Conservation (phyloP, 2,329 filamentous ascomycete species). For the Aureobasidium vineae region DNA sequence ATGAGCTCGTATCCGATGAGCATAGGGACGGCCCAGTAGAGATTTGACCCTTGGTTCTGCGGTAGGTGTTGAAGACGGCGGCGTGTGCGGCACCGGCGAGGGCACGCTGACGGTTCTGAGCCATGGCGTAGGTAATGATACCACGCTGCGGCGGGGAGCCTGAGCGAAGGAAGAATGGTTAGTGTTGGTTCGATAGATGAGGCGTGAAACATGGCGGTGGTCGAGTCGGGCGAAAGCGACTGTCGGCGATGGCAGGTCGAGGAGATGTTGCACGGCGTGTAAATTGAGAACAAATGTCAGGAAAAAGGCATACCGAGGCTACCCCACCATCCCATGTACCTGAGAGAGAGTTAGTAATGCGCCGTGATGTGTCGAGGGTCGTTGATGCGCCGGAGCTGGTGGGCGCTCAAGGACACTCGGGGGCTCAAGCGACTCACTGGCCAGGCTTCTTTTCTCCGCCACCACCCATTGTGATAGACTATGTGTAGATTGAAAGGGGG, state of each 20-base stretch:
- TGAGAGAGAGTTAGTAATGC: constrained; percentile 43
- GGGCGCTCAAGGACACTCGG: background rate
- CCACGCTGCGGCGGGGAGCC: constrained; percentile 58
- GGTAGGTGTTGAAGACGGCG: constrained; percentile 93
- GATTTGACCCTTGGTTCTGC: constrained; percentile 80
- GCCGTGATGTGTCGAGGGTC: background rate
- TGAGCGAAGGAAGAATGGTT: constrained; percentile 32
- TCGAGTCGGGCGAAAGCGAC: background rate
- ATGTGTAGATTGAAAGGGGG: constrained; percentile 9
- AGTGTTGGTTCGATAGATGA: constrained; percentile 26
- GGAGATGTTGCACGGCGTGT: background rate
- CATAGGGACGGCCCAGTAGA: constrained; percentile 83
- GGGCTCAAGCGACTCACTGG: constrained; percentile 37
- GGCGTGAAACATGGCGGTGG: background rate
- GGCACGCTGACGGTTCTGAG: constrained; percentile 84
- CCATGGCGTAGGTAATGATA: constrained; percentile 69
- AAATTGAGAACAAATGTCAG: constrained; percentile 5
- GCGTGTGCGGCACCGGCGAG: constrained; percentile 74
- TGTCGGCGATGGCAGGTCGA: constrained; percentile 11
- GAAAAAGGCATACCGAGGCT: constrained; percentile 62
- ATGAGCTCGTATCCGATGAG: constrained; percentile 76
- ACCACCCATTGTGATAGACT: constrained; percentile 41
- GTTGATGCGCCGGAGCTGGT: constrained; percentile 3
- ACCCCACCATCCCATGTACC: constrained; percentile 74
- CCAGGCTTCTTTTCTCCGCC: constrained; percentile 45